Base-by-base conservation (phyloP, 805 yeast genomes). In the Yarrowia sp. region DNA sequence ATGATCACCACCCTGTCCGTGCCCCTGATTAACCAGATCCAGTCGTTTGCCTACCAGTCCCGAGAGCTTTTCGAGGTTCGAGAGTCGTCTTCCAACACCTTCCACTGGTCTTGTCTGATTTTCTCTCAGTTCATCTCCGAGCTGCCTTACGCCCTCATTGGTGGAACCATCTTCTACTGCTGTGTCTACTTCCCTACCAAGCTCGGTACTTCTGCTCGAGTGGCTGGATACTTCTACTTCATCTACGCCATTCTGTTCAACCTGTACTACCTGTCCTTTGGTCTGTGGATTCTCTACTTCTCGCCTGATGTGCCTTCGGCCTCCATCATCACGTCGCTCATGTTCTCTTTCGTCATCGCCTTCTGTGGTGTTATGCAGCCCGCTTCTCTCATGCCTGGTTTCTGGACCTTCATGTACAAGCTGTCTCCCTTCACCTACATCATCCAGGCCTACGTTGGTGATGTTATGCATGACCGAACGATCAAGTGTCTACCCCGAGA, bases 351-450 rank as follows among this genome's bases (percentile, higher is more conserved):
- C 70, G 72, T 81, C 68, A 78, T 86, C 62, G 76, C 85, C 21
- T 87, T 88, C 76, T 80, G 88, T 71, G 90, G 92, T 76, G 86
- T 86, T 62, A 76, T 85, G 63, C 89, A 85, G 68, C 82, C 84
- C 16, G 74, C 74, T 6, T 39, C 64, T 2, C 73, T 78, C 60
- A 80, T 88, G 85, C 94, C 96, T 12, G 84, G 88, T 1, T 89
- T 89, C 77, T 89, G 96, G 96, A 84, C 81, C 49, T 89, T 87
- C 71, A 87, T 89, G 91, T 85, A 87, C 81, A 81, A 87, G 66
- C 79, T 78, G 19, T 85, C 89, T 24, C 96, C 80, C 6, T 80
- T 81, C 73, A 87, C 93, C 1, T 89, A 89, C 70, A 82, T 86
- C 71, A 76, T 88, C 63, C 84, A 82, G 65, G 77, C 82, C 59